Evolutionary conservation across 495 filamentous ascomycete genomes (phyloP), one percentile per base, ranked within the genome.

Genomic region (Astrothelium subdiscretum): DNA sequence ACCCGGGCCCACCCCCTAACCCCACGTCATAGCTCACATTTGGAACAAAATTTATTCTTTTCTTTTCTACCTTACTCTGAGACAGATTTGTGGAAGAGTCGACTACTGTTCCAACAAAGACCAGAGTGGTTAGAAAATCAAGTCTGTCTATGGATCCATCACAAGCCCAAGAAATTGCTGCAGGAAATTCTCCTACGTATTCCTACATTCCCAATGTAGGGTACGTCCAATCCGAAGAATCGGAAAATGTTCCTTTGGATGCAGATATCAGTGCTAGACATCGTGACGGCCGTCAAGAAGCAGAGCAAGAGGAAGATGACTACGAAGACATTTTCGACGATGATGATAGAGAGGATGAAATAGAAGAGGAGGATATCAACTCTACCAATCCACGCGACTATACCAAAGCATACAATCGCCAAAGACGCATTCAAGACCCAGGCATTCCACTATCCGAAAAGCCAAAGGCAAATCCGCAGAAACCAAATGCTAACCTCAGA

Each of bases 381-480:
- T 76, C 83, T 5, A 78, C 81, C 1, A 83, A 88, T 61, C 76
- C 80, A 1, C 74, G 78, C 38, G 89, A 96, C 71, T 82, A 91
- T 44, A 90, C 91, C 42, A 95, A 96, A 74, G 83, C 85, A 29
- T 96, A 96, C 77, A 98, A 96, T 72, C 89, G 92, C 61, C 90
- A 94, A 70, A 80, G 84, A 59, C 77, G 79, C 66, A 65, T 81
- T 43, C 79, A 86, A 75, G 82, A 85, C 67, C 68, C 78, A 42
- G 73, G 84, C 72, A 81, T 74, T 64, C 83, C 60, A 79, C 83
- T 65, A 71, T 73, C 38, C 75, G 79, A 59, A 79, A 77, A 75
- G 80, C 84, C 73, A 77, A 88, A 88, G 72, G 84, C 85, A 60
- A 96, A 96, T 68, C 79, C 85, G 1, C 90, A 95, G 70, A 92